Percentiles rank a stretch among this genome's conserved stretches.
Conservation (phyloP, 2,329 filamentous ascomycete species). For the Alternaria postmessia region DNA sequence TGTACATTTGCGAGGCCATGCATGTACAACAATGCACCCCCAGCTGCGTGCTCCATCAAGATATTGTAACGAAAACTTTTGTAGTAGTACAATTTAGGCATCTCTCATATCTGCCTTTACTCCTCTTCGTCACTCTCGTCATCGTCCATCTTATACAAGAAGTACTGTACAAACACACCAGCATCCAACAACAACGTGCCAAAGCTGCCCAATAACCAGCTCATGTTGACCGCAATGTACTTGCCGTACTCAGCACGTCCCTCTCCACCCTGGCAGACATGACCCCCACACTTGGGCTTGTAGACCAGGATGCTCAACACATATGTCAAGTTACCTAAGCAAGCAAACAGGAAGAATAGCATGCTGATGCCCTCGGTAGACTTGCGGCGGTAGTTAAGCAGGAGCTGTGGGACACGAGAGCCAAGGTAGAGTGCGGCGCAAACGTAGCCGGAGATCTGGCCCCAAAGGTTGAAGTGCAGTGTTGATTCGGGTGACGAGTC, state of each 20-base stretch:
- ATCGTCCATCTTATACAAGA: conserved; percentile 72
- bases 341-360: conserved; percentile 96
- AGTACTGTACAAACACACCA: conserved; percentile 90
- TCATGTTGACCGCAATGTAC: conserved; percentile 89
- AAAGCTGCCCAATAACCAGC: conserved; percentile 88
- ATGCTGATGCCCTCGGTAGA: conserved; percentile 92
- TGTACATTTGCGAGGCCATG: neutral
- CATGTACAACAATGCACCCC: no score
- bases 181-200: conserved; percentile 87
- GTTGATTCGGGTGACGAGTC: conserved; percentile 45
- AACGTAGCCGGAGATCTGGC: conserved; percentile 92
- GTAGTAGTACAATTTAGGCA: neutral
- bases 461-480: conserved; percentile 75
- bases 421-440: conserved; percentile 90
- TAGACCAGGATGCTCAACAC: conserved; percentile 92
- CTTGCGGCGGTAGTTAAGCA: conserved; percentile 91
- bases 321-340: conserved; percentile 92
- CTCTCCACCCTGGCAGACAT: conserved; percentile 70
- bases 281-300: conserved; percentile 70
- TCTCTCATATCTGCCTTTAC: conserved; percentile 1
- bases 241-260: conserved; percentile 71
- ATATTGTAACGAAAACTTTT: neutral
- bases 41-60: neutral
- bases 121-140: conserved; percentile 48
- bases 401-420: conserved; percentile 85